Evolutionary conservation across 768 basidiomycete genomes (phyloP), one percentile per base, ranked within the genome.

Genomic region (Pisolithus orientalis): DNA sequence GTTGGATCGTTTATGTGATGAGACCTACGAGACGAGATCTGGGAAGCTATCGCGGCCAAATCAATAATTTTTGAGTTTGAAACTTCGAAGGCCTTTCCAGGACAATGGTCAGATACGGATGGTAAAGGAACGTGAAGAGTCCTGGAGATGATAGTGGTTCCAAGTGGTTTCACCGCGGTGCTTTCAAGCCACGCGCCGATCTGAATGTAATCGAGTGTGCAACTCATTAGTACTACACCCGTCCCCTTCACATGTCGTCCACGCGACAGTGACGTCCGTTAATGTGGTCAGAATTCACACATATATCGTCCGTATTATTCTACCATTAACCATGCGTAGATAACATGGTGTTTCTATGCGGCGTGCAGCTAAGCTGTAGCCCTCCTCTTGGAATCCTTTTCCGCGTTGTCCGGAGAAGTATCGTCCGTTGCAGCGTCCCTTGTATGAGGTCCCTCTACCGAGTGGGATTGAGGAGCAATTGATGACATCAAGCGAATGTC

Each of bases 361-460:
- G 49, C 52, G 39, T 57, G 59, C 64, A 66, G 54, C 67, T 66
- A 74, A 47, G 67, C 68, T 46, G 77, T 79, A 52, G 80, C 80
- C 65, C 74, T 79, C 64, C 65, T 66, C 70, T 75, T 80, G 60
- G 71, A 67, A 51, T 73, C 70, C 58, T 65, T 68, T 58, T 75
- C 74, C 61, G 65, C 65, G 59, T 74, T 78, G 53, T 74, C 63
- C 58, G 65, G 72, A 55, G 62, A 54, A 56, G 70, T 64, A 57
- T 59, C 61, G 28, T 58, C 65, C 55, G 58, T 53, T 53, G 62
- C 34, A 11, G 34, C 58, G 52, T 63, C 60, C 45, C 47, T 57
- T 44, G 47, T 39, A 45, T 52, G 53, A 46, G 46, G 51, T 37
- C 46, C 58, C 53, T 61, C 64, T 68, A 50, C 49, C 49, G 56